Percentiles rank a stretch among this genome's conserved stretches.
Evolutionary conservation across 305 asterid species (phyloP).

Genomic region (Fraxinus greggii): DNA sequence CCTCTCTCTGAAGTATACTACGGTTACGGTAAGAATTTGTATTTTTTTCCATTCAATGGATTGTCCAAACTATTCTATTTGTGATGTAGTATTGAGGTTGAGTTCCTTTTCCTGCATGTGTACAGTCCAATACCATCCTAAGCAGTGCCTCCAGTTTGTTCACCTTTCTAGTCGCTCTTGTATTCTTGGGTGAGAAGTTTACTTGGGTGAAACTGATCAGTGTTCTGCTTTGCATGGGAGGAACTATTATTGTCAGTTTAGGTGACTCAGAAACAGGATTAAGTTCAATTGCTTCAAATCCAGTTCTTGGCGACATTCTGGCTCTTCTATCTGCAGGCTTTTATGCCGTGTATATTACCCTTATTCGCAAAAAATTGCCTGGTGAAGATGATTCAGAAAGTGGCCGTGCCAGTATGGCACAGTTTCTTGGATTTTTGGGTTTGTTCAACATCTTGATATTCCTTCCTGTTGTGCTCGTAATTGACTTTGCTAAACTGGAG

Average conservation of each 20-base stretch:
- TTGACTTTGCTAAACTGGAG: slow-evolving; percentile 57
- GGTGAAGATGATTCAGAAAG: slow-evolving; percentile 64
- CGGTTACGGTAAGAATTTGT: slow-evolving; percentile 71
- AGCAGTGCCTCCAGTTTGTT: slow-evolving; percentile 92
- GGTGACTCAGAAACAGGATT: slow-evolving; percentile 64
- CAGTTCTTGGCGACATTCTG: slow-evolving; percentile 68
- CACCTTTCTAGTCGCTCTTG: slow-evolving; percentile 82
- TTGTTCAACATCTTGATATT: slow-evolving; percentile 77
- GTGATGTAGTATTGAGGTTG: slow-evolving; percentile 11
- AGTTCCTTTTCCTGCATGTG: slow-evolving; percentile 23
- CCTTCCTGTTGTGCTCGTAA: slow-evolving; percentile 62
- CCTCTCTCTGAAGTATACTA: slow-evolving; percentile 85
- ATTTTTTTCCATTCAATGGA: background rate
- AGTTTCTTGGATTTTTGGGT: slow-evolving; percentile 88
- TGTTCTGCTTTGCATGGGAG: slow-evolving; percentile 93
- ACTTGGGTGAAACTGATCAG: slow-evolving; percentile 83
- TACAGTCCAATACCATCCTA: slow-evolving; percentile 85
- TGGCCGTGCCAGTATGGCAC: slow-evolving; percentile 82
- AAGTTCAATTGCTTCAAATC: slow-evolving; percentile 52
- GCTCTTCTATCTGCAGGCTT: slow-evolving; percentile 72
- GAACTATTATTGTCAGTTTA: slow-evolving; percentile 75
- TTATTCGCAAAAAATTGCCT: slow-evolving; percentile 76
- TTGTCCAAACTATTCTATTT: background rate
- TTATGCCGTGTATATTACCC: slow-evolving; percentile 78
- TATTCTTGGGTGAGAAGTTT: slow-evolving; percentile 79